A percentile compares a stretch with the other conserved stretches of the same genome.
Conservation (phyloP, 1,284 basidiomycete species). For the Dichomitus squalens region DNA sequence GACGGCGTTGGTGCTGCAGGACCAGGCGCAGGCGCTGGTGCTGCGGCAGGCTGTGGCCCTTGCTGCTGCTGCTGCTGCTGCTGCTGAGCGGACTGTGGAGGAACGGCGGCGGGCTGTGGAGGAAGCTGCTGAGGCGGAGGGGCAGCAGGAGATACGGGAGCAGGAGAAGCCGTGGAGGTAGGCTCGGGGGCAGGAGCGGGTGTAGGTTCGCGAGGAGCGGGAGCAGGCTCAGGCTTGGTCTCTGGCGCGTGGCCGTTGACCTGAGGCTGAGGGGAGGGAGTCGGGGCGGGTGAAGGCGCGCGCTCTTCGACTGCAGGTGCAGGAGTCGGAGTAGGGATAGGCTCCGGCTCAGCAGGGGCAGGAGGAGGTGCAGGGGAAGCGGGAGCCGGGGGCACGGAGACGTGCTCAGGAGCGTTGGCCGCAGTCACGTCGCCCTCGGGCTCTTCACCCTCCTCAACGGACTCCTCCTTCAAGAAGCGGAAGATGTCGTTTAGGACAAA, state of each 20-base stretch:
- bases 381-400: slow-evolving; percentile 24
- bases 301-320: slow-evolving; percentile 37
- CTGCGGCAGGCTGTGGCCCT: slow-evolving; percentile 23
- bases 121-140: slow-evolving; percentile 48
- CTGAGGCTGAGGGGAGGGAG: slow-evolving; percentile 30
- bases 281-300: slow-evolving; percentile 36
- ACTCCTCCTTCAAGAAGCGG: slow-evolving; percentile 97
- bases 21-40: slow-evolving; percentile 10
- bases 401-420: slow-evolving; percentile 24
- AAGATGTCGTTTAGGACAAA: slow-evolving; percentile 99
- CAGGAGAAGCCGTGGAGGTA: slow-evolving; percentile 31
- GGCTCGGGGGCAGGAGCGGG: slow-evolving; percentile 38
- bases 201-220: slow-evolving; percentile 38
- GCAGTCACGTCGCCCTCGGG: slow-evolving; percentile 39
- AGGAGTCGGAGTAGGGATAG: slow-evolving; percentile 29
- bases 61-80: no score
- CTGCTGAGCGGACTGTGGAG: slow-evolving; percentile 40
- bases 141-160: slow-evolving; percentile 37
- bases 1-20: slow-evolving; percentile 41
- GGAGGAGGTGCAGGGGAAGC: slow-evolving; percentile 33
- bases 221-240: slow-evolving; percentile 39
- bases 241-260: slow-evolving; percentile 29
- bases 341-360: slow-evolving; percentile 34
- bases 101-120: slow-evolving; percentile 36
- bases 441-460: slow-evolving; percentile 75